Percentiles rank a stretch among this genome's conserved stretches.
phyloP scores from a whole-genome alignment of 345 rosid species.

The Ceriops zippeliana region DNA sequence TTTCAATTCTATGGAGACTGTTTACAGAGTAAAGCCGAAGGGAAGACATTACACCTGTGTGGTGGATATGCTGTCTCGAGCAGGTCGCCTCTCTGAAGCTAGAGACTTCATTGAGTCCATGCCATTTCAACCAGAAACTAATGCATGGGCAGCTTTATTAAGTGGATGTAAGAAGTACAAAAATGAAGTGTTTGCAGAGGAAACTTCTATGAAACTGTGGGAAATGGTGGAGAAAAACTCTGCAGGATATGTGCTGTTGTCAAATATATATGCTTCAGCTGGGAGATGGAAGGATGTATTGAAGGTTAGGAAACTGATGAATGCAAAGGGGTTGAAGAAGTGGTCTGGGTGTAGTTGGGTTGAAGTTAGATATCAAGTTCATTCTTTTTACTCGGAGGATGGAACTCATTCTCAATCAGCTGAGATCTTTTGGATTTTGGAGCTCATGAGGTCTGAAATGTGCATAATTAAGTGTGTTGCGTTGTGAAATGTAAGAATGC shows the following conservation, averaged over 20 bases:
- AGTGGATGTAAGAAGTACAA: conserved; percentile 48
- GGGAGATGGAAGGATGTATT: conserved; percentile 53
- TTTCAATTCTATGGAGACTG: conserved; percentile 40
- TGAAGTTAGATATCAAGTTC: conserved; percentile 41
- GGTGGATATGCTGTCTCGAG: conserved; percentile 58
- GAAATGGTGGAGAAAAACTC: conserved; percentile 33
- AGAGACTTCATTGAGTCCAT: conserved; percentile 47
- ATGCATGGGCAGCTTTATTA: conserved; percentile 48
- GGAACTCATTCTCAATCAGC: conserved; percentile 28
- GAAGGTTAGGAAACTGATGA: conserved; percentile 47
- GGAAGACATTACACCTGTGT: conserved; percentile 48
- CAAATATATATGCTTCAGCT: conserved; percentile 56
- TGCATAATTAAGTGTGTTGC: conserved; percentile 1
- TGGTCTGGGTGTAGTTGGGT: conserved; percentile 53
- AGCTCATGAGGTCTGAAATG: conserved; percentile 44
- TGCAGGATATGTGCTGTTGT: conserved; percentile 43
- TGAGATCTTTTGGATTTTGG: conserved; percentile 36
- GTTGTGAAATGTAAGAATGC: background rate
- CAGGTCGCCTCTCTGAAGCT: conserved; percentile 54
- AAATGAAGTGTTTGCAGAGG: conserved; percentile 46
- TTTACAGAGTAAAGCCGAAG: conserved; percentile 39
- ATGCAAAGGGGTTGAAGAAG: conserved; percentile 49
- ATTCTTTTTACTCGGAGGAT: conserved; percentile 45
- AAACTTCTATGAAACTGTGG: conserved; percentile 40
- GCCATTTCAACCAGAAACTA: conserved; percentile 45